Evolutionary conservation across 139 green algal genomes (phyloP), one percentile per base, ranked within the genome.

Genomic region (Coccomyxa sp.): DNA sequence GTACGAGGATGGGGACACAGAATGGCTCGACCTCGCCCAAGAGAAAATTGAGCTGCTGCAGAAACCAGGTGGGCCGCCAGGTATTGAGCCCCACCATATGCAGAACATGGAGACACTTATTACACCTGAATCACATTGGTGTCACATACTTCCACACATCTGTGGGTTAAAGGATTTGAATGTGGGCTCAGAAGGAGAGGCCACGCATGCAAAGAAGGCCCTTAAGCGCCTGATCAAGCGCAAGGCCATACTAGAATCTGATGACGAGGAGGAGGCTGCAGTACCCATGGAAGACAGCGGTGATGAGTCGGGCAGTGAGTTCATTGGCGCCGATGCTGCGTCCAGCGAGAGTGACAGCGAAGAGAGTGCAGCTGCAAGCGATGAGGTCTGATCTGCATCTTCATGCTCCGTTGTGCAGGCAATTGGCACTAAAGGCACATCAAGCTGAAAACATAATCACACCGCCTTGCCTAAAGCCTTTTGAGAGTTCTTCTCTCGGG

Each of bases 1-100:
- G 17, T 96, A 95, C 79, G 92, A 97, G 58, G 93, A 97, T 79
- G 93, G 91, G 7, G 93, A 97, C 25, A 86, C 90, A 78, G 93
- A 97, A 82, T 92, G 87, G 91, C 25, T 95, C 28, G 76, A 88
- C 75, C 82, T 96, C 0, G 79, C n/a, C 0, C 21, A 81, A 21
- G 90, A 94, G 83, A 81, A 90, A 79, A 85, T 81, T 25, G 80
- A 90, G 67, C 17, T 88, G 79, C 25, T 80, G 58, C 10, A 28
- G 58, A 71, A 71, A 9, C 63, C 21, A 21, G 18, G 63, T 71
- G 63, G 21, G 63, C 21, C 63, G 4, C 58, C 0, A 63, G 77
- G n/a, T 67, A 27, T 28, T 27, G 25, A 80, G 63, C 16, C n/a
- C n/a, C 17, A 60, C 16, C 30, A 14, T 31, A 4, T 80, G 30